Evolutionary conservation across 345 rosid species (phyloP).

Genomic region (Cardiospermum halicacabum): DNA sequence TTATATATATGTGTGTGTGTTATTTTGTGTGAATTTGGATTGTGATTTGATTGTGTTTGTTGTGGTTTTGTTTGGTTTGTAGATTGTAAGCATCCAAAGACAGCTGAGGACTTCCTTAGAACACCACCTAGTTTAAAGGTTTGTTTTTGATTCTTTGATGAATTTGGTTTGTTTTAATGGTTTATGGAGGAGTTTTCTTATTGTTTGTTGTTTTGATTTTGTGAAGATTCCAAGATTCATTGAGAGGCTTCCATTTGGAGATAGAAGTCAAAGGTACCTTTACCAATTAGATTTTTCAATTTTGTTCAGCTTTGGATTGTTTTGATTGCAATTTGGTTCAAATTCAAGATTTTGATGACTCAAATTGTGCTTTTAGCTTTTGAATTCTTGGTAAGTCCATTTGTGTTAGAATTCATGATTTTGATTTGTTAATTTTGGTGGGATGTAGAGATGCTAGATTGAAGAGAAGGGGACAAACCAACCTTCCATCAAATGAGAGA

Average conservation of each 20-base stretch:
- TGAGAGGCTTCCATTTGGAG: constrained; percentile 31
- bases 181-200: not conserved
- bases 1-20: too few species aligned
- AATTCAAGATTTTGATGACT: constrained; percentile 14
- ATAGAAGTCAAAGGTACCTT: constrained; percentile 41
- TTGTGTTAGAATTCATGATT: constrained; percentile 17
- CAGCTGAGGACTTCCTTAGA: constrained; percentile 64
- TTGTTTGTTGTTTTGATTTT: not conserved
- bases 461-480: constrained; percentile 57
- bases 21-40: not conserved
- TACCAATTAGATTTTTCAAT: not conserved
- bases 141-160: constrained; percentile 5
- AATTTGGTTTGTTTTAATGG: not conserved
- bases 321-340: constrained; percentile 3
- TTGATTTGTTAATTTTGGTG: not conserved
- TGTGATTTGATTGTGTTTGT: not conserved
- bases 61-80: constrained; percentile 5
- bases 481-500: constrained; percentile 28
- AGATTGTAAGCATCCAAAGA: constrained; percentile 87
- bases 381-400: too few species aligned
- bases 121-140: constrained; percentile 49
- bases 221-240: constrained; percentile 32
- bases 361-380: too few species aligned
- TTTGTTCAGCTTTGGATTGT: not conserved
- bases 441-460: constrained; percentile 37